phyloP scores from a whole-genome alignment of 2,329 filamentous ascomycete genomes.

The Hypomyces perniciosus region DNA sequence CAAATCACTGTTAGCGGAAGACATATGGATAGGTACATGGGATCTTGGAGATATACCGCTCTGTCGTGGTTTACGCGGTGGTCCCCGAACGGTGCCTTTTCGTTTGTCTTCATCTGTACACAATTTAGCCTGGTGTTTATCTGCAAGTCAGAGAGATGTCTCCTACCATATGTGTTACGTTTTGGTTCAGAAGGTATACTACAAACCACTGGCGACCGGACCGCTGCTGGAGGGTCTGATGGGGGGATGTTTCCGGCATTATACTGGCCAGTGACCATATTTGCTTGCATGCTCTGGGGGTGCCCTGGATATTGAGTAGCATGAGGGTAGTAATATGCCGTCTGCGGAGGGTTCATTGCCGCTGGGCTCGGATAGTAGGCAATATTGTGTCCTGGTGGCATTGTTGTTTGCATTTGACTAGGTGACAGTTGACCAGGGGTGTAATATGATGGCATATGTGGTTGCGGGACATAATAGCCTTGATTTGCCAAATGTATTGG shows the following conservation, averaged over 20 bases:
- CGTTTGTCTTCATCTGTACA: slow-evolving; percentile 3
- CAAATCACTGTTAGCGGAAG: background rate
- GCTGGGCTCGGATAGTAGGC: slow-evolving; percentile 40
- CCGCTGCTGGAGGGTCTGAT: slow-evolving; percentile 21
- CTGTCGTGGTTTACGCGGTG: slow-evolving; percentile 44
- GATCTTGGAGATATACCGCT: slow-evolving; percentile 43
- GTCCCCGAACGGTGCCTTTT: slow-evolving; percentile 25
- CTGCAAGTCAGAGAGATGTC: too few relatives aligned
- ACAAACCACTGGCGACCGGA: slow-evolving; percentile 7
- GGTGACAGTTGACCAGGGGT: slow-evolving; percentile 32
- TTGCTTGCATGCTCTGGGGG: slow-evolving; percentile 25
- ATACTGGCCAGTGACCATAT: slow-evolving; percentile 32
- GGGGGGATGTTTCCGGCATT: slow-evolving; percentile 19
- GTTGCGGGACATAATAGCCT: slow-evolving; percentile 43
- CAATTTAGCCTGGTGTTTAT: background rate
- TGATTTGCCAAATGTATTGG: slow-evolving; percentile 34
- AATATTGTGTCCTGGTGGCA: slow-evolving; percentile 34
- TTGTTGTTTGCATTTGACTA: slow-evolving; percentile 28
- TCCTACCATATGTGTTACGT: too few relatives aligned
- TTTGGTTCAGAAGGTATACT: background rate
- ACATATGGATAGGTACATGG: background rate
- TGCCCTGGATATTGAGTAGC: slow-evolving; percentile 32
- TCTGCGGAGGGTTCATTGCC: slow-evolving; percentile 36
- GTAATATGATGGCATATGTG: slow-evolving; percentile 42
- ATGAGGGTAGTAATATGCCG: slow-evolving; percentile 41